Evolutionary conservation across 2,329 filamentous ascomycete species (phyloP).

Genomic region (Escovopsis sp.): DNA sequence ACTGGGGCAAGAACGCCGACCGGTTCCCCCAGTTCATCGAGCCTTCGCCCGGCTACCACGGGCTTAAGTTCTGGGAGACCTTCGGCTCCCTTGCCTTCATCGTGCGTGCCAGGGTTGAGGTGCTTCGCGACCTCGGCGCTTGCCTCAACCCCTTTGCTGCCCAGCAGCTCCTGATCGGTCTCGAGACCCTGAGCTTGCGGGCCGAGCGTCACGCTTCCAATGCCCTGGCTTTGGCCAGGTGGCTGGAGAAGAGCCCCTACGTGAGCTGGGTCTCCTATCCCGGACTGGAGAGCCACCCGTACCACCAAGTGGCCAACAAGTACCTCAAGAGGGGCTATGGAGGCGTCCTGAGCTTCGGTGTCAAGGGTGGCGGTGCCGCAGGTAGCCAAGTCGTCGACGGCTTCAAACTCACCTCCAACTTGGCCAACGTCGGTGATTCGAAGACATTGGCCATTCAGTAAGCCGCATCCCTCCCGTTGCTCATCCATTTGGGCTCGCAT

Average conservation of each 20-base stretch:
- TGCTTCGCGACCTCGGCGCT: conserved; percentile 73
- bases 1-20: conserved; percentile 73
- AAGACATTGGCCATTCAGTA: conserved; percentile 85
- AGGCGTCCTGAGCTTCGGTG: conserved; percentile 83
- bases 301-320: conserved; percentile 68
- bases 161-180: conserved; percentile 76
- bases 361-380: conserved; percentile 74
- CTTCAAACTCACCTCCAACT: conserved; percentile 89
- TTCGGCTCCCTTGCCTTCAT: conserved; percentile 74
- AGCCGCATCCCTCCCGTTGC: conserved; percentile 6
- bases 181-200: conserved; percentile 80
- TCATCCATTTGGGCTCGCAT: not conserved
- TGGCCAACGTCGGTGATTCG: conserved; percentile 91
- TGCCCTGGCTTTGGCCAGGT: conserved; percentile 62
- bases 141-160: conserved; percentile 80
- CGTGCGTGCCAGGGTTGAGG: conserved; percentile 76
- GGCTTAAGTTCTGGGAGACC: conserved; percentile 86
- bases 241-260: conserved; percentile 69
- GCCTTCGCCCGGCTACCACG: conserved; percentile 79
- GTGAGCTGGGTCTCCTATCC: conserved; percentile 93
- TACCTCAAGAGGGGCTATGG: conserved; percentile 77
- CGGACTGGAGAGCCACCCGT: conserved; percentile 68
- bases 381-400: conserved; percentile 82
- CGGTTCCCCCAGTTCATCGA: conserved; percentile 91
- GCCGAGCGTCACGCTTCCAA: conserved; percentile 80